Evolutionary conservation across 2,329 filamentous ascomycete genomes (phyloP), one percentile per base, ranked within the genome.

Genomic region (Reticulascus tulasneorum): DNA sequence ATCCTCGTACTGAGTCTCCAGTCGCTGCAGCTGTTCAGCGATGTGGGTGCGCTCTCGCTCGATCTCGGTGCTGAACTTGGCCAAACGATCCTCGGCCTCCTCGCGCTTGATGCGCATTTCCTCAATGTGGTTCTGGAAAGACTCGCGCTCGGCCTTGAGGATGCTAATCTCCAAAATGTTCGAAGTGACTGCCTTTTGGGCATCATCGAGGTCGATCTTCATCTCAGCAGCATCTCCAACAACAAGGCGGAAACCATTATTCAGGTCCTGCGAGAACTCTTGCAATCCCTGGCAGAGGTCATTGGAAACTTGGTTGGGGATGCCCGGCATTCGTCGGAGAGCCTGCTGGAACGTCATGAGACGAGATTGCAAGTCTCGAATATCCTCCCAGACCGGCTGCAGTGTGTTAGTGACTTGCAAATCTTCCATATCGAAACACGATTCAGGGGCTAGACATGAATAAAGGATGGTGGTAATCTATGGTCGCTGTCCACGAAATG

Each of bases 171-270:
- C 44, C 15, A 44, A 20, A 26, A 44, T 44, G 19, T 33, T 45
- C 32, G 42, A 44, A 17, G 33, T 41, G 32, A 46, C 39, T n/a
- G 44, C 35, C 25, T 59, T 58, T n/a, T 51, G 39, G 23, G 47
- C 52, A 46, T 63, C 62, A 15, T 46, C 42, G 5, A 64, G 39
- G 28, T 62, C 55, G 5, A 47, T 48, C 12, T 52, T 48, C 2
- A 64, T 32, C n/a, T 46, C 44, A 9, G 44, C 35, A 17, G 43
- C 38, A 23, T 46, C 44, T 11, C 44, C 43, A 27, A 46, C 39
- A 10, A 35, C 42, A 24, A 44, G 41, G 4, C 44, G 44, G 23
- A 46, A 36, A 12, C 40, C 33, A 24, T 54, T 50, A 33, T 49
- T 49, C 23, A 66, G 49, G 12, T 45, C 52, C 18, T 59, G 54